These are phyloP conservation scores for Tetrapisispora arboricola DNA, from an alignment of 805 yeast species.

Conservation along the genomic window DNA sequence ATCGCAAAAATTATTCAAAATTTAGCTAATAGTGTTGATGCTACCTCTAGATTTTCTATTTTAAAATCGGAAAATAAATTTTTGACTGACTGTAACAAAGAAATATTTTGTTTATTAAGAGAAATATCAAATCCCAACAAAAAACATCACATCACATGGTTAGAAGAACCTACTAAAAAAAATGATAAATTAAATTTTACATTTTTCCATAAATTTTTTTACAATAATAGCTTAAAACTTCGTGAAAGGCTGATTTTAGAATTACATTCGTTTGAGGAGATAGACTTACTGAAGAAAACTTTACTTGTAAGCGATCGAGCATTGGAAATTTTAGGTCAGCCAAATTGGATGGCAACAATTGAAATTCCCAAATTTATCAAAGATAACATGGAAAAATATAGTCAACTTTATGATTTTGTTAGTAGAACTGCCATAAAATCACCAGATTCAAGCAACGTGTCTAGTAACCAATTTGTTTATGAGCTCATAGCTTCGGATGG, in stretches of 20 bases:
- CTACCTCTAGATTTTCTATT: slow-evolving; percentile 54
- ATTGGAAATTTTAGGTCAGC: slow-evolving; percentile 44
- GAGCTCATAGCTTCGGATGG: slow-evolving; percentile 65
- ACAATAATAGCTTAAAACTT: slow-evolving; percentile 25
- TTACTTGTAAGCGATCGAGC: slow-evolving; percentile 36
- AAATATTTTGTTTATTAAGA: slow-evolving; percentile 34
- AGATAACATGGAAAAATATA: slow-evolving; percentile 37
- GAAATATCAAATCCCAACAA: slow-evolving; percentile 24
- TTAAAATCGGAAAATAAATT: slow-evolving; percentile 35
- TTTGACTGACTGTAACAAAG: slow-evolving; percentile 30
- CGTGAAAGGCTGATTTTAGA: slow-evolving; percentile 1
- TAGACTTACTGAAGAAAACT: slow-evolving; percentile 12
- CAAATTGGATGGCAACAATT: slow-evolving; percentile 41
- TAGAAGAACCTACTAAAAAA: background rate
- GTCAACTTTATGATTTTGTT: slow-evolving; percentile 61
- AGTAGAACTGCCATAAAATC: slow-evolving; percentile 48
- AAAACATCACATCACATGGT: slow-evolving; percentile 13
- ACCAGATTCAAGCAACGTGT: slow-evolving; percentile 27
- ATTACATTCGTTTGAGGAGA: slow-evolving; percentile 11
- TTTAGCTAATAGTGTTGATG: slow-evolving; percentile 73
- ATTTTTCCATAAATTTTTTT: slow-evolving; percentile 40
- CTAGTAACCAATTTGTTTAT: slow-evolving; percentile 36
- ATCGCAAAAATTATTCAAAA: slow-evolving; percentile 78
- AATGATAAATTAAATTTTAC: slow-evolving; percentile 18
- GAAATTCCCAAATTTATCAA: slow-evolving; percentile 45